Percentiles rank a stretch among this genome's conserved stretches.
Evolutionary conservation across 78 protist genomes (phyloP).

Genomic region (Cyanophora paradoxa): DNA sequence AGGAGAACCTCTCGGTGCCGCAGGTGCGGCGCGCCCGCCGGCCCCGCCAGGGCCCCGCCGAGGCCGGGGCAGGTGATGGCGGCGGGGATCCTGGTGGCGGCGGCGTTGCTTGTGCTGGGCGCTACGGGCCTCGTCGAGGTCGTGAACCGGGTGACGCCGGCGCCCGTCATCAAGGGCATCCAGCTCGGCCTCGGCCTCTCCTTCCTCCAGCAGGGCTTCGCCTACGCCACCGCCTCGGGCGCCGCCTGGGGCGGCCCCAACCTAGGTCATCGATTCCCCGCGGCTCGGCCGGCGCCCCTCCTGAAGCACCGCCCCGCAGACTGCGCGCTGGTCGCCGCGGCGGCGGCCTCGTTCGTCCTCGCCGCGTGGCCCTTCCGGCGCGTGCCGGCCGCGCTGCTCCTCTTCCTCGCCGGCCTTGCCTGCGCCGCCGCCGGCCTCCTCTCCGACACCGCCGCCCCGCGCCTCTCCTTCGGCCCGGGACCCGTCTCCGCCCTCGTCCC

Average conservation of each 20-base stretch:
- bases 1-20: too few relatives aligned
- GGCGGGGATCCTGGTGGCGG: not conserved
- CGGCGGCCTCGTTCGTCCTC: too few relatives aligned
- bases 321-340: not conserved
- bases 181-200: slow-evolving; percentile 22
- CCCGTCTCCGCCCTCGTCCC: not conserved
- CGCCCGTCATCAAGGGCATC: slow-evolving; percentile 7
- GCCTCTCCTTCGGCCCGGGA: not conserved
- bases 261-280: too few relatives aligned
- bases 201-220: not conserved
- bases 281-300: too few relatives aligned
- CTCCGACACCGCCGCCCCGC: not conserved
- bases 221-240: not conserved
- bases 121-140: not conserved
- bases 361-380: not conserved
- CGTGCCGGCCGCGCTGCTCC: slow-evolving; percentile 11
- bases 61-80: not conserved
- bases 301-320: too few relatives aligned
- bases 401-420: not conserved
- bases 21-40: too few relatives aligned
- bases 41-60: too few relatives aligned
- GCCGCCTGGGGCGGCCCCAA: not conserved
- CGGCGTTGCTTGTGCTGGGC: not conserved
- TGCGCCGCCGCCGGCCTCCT: not conserved
- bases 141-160: not conserved